A percentile compares a stretch with the other conserved stretches of the same genome.
Conservation (phyloP, 805 yeast genomes). For the Lachancea sp. region DNA sequence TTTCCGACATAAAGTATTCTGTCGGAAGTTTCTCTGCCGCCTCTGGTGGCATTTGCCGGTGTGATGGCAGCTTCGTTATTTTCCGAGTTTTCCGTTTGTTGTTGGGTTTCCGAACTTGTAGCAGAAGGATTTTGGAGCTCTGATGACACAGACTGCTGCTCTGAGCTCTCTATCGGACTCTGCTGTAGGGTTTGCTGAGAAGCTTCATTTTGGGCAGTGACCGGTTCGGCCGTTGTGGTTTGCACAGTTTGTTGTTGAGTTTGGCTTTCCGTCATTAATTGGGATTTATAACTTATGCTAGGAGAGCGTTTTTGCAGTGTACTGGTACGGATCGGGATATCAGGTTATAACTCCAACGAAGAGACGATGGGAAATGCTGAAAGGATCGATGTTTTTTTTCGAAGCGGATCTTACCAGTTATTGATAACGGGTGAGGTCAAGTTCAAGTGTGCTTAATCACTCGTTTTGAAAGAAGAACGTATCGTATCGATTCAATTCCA, state of each 20-base stretch:
- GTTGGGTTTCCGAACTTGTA: not conserved
- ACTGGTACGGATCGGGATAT: not conserved
- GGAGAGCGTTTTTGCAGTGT: not conserved
- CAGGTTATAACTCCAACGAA: no score
- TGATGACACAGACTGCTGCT: not conserved
- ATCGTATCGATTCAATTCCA: no score
- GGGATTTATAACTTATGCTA: not conserved
- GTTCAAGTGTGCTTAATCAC: no score
- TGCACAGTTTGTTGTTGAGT: not conserved
- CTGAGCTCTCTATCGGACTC: not conserved
- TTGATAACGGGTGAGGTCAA: no score
- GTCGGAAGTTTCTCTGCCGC: conserved; percentile 74
- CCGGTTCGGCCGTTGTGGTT: no score
- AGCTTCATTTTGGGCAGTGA: no score
- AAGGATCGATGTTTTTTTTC: no score
- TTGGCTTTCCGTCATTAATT: not conserved
- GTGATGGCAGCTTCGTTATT: conserved; percentile 23
- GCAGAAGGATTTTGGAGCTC: not conserved
- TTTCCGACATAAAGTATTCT: conserved; percentile 75
- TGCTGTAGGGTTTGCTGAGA: no score
- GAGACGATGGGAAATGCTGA: no score
- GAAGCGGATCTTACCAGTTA: no score
- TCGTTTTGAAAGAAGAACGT: no score
- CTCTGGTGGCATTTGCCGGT: conserved; percentile 69
- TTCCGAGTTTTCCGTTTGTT: not conserved